Conservation (phyloP, 345 rosid species). For the Litchi chinensis region DNA sequence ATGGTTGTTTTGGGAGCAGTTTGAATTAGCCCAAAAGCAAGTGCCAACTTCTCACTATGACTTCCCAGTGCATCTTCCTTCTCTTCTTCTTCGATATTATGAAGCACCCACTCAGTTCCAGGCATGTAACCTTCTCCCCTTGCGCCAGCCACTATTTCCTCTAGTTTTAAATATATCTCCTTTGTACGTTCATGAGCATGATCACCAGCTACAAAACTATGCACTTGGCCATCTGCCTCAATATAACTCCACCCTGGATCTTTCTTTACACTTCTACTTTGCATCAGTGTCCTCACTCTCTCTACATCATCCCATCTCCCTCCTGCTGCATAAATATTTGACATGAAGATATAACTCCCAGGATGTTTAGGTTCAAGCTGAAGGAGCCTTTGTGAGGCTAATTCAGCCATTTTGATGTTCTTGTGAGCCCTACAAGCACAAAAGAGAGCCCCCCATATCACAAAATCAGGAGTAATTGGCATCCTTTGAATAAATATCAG, state of each 20-base stretch:
- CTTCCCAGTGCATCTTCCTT: constrained; percentile 54
- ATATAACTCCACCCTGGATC: constrained; percentile 58
- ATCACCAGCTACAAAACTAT: constrained; percentile 59
- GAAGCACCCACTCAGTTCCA: constrained; percentile 62
- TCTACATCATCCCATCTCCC: constrained; percentile 49
- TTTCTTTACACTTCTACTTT: constrained; percentile 37
- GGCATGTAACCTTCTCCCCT: constrained; percentile 51
- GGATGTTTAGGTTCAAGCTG: constrained; percentile 59
- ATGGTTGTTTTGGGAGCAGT: constrained; percentile 42
- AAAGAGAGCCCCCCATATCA: constrained; percentile 62
- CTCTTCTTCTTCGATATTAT: constrained; percentile 70
- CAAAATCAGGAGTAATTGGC: constrained; percentile 58
- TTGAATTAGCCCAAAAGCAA: constrained; percentile 54
- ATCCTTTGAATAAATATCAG: constrained; percentile 45
- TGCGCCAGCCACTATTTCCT: constrained; percentile 45
- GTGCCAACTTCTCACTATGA: constrained; percentile 73
- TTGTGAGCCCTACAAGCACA: constrained; percentile 62
- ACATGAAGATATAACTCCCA: constrained; percentile 52
- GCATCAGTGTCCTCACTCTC: constrained; percentile 39
- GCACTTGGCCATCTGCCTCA: constrained; percentile 50
- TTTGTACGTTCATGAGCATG: constrained; percentile 36
- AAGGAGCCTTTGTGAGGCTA: constrained; percentile 45
- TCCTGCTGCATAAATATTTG: constrained; percentile 46
- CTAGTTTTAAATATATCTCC: constrained; percentile 46
- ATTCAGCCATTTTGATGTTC: constrained; percentile 41